Conservation (phyloP, 2,329 filamentous ascomycete genomes). For the Neopestalotiopsis rosae region DNA sequence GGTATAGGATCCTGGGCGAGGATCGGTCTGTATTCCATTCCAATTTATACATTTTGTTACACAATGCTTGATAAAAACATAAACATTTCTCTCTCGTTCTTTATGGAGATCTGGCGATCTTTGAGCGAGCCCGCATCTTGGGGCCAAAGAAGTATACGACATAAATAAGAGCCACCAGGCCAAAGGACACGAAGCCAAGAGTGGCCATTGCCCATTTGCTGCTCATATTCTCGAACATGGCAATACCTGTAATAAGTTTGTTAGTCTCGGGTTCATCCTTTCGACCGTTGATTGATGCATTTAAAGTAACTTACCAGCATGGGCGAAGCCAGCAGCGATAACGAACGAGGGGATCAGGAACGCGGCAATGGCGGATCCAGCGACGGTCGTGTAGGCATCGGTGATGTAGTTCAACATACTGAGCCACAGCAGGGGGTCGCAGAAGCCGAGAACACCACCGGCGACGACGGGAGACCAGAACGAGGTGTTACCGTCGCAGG, state of each 20-base stretch:
- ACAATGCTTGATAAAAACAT: not conserved
- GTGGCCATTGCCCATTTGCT: conserved; percentile 47
- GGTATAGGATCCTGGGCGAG: not conserved
- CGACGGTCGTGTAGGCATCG: conserved; percentile 47
- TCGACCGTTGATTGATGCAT: not conserved
- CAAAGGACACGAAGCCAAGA: conserved; percentile 44
- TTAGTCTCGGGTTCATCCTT: conserved; percentile 16
- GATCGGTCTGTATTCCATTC: conserved; percentile 2
- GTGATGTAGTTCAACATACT: conserved; percentile 49
- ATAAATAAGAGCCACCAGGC: conserved; percentile 45
- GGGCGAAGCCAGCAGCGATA: conserved; percentile 44
- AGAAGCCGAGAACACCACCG: conserved; percentile 44
- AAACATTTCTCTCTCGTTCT: not conserved
- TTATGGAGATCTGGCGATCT: conserved; percentile 35
- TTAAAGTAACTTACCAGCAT: conserved; percentile 40
- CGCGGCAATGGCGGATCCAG: conserved; percentile 45
- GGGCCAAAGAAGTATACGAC: conserved; percentile 46
- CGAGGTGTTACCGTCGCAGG: conserved; percentile 41
- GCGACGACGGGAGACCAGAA: conserved; percentile 48
- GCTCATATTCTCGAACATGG: conserved; percentile 43
- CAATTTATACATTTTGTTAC: not conserved
- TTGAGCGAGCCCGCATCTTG: conserved; percentile 37
- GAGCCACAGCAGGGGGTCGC: conserved; percentile 48
- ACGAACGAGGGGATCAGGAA: conserved; percentile 49
- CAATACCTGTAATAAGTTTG: conserved; percentile 27